Evolutionary conservation across 2,329 filamentous ascomycete genomes (phyloP), one percentile per base, ranked within the genome.

Genomic region (Amesomyces nigricolor): DNA sequence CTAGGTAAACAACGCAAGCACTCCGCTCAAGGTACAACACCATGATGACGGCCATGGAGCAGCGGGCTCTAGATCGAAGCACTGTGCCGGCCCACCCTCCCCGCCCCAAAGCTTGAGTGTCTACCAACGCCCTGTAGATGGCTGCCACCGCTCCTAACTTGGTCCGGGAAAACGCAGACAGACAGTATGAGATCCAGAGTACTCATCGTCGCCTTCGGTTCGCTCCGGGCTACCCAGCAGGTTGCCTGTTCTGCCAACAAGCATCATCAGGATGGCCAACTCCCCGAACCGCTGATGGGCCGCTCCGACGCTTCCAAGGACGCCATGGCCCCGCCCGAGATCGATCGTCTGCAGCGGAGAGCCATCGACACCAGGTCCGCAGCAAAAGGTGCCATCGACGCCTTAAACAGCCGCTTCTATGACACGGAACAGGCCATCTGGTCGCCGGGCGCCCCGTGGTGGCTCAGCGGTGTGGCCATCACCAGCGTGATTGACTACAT

Each of bases 381-480:
- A 9, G 53, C 64, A 22, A 54, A 58, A 47, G 59, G 59, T 3
- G 65, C 68, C 19, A 66, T 73, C 47, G 62, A 68, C 16, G 62
- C 69, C 40, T 66, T 73, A 66, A 73, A 72, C 62, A 58, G 29
- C 10, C 60, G 64, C 49, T 72, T 71, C 58, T 71, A 71, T 53
- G 60, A 66, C 40, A 47, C 63, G 1, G 65, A 68, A 2, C 51
- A 63, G 17, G 70, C 68, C 5, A 66, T 68, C n/a, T 72, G 70
- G 70, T 67, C 67, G 5, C 62, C 66, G 3, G 60, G 61, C 9
- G 62, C 61, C 11, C 66, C 71, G 1, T 73, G 72, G 72, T 74
- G 71, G 71, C 65, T 73, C 38, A 70, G 65, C 38, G 72, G 67
- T 6, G 65, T 70, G 10, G 69, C 71, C 9, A 63, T 74, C 10